Evolutionary conservation across 352 stramenopile genomes (phyloP).

Genomic region (Globisporangium apiculatum): DNA sequence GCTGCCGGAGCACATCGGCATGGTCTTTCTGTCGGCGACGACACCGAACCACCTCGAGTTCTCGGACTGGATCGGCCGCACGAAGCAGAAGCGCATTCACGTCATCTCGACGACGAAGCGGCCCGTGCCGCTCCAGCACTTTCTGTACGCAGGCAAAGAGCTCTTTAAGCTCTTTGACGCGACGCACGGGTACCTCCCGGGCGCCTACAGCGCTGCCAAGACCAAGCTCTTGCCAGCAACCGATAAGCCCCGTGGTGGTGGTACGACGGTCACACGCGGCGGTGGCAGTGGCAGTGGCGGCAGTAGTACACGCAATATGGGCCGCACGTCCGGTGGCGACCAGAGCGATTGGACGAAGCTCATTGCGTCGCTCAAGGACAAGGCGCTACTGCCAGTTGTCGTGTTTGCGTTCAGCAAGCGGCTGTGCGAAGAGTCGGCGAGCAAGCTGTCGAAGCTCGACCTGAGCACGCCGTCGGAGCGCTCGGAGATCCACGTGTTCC

Average conservation of each 20-base stretch:
- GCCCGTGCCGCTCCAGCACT: constrained; percentile 95
- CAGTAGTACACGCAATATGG: constrained; percentile 32
- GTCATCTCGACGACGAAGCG: constrained; percentile 97
- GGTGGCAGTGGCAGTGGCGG: constrained; percentile 6
- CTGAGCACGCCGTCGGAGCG: constrained; percentile 62
- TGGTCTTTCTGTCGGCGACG: constrained; percentile 98
- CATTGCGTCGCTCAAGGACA: constrained; percentile 81
- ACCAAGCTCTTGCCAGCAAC: constrained; percentile 52
- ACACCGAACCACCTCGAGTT: constrained; percentile 99
- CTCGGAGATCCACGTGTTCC: constrained; percentile 80
- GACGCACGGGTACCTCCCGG: constrained; percentile 41
- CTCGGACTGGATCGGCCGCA: constrained; percentile 98
- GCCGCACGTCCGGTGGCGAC: constrained; percentile 53
- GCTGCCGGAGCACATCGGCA: constrained; percentile 93
- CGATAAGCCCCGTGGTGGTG: constrained; percentile 39
- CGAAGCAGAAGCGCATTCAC: constrained; percentile 94
- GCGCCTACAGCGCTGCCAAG: constrained; percentile 52
- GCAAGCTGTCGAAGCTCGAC: constrained; percentile 68
- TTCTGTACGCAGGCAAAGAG: constrained; percentile 93
- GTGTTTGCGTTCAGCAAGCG: constrained; percentile 92
- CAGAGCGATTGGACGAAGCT: constrained; percentile 88
- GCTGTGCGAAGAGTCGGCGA: constrained; percentile 76
- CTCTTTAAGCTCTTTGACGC: constrained; percentile 83
- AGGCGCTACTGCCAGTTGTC: constrained; percentile 92
- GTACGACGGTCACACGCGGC: background rate